A percentile compares a stretch with the other conserved stretches of the same genome.
These are phyloP conservation scores for Paecilomyces formosus DNA, from an alignment of 2,329 filamentous ascomycete genomes.

Conservation along the genomic window DNA sequence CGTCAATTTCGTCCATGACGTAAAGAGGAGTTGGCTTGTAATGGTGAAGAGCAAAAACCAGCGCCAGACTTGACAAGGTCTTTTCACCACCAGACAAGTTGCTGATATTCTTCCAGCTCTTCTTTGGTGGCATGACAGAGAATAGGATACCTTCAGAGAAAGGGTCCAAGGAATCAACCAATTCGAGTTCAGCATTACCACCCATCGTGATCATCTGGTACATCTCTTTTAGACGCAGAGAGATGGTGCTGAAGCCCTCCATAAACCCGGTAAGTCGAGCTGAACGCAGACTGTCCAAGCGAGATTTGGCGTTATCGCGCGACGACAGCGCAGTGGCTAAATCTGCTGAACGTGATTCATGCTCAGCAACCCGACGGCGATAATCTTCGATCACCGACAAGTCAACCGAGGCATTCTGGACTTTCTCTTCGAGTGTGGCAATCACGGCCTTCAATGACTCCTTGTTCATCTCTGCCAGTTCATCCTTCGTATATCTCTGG, in stretches of 20 bases:
- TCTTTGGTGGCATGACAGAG: slow-evolving; percentile 98
- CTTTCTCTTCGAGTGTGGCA: slow-evolving; percentile 62
- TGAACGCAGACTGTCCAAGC: slow-evolving; percentile 84
- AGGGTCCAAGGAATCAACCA: slow-evolving; percentile 91
- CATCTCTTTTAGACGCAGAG: slow-evolving; percentile 94
- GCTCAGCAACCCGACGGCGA: slow-evolving; percentile 74
- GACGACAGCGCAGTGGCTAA: slow-evolving; percentile 68
- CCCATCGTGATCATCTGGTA: slow-evolving; percentile 99
- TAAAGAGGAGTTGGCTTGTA: slow-evolving; percentile 97
- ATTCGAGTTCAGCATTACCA: slow-evolving; percentile 92
- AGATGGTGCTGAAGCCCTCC: slow-evolving; percentile 93
- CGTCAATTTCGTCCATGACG: slow-evolving; percentile 99
- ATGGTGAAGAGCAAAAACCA: slow-evolving; percentile 97
- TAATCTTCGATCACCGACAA: slow-evolving; percentile 84
- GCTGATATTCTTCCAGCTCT: slow-evolving; percentile 99
- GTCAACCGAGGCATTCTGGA: slow-evolving; percentile 79
- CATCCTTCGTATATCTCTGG: slow-evolving; percentile 69
- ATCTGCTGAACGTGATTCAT: slow-evolving; percentile 73
- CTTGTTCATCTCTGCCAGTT: slow-evolving; percentile 57
- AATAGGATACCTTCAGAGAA: slow-evolving; percentile 97
- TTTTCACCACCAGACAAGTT: slow-evolving; percentile 96
- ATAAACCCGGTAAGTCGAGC: slow-evolving; percentile 94
- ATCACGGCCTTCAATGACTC: slow-evolving; percentile 57
- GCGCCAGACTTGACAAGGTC: slow-evolving; percentile 81
- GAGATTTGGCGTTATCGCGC: slow-evolving; percentile 82